phyloP scores from a whole-genome alignment of 495 filamentous ascomycete species.

The Alectoria sarmentosa region DNA sequence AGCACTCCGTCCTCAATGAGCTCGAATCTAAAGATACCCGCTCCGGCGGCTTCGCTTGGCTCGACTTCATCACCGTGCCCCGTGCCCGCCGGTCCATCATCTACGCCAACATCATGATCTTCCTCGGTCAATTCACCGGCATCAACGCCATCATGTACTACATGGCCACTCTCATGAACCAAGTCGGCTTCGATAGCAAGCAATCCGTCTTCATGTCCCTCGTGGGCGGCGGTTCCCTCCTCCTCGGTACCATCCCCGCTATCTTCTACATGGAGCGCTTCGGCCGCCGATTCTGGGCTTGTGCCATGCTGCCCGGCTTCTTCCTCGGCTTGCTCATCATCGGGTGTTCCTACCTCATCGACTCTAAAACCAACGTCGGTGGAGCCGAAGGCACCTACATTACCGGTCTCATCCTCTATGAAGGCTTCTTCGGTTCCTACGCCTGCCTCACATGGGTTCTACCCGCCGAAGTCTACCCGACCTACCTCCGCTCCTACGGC shows the following conservation, averaged over 20 bases:
- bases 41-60: slow-evolving; percentile 45
- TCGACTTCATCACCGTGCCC: slow-evolving; percentile 55
- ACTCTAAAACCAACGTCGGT: slow-evolving; percentile 32
- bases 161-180: slow-evolving; percentile 50
- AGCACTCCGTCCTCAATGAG: slow-evolving; percentile 46
- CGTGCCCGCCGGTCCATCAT: slow-evolving; percentile 52
- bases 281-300: slow-evolving; percentile 56
- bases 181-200: slow-evolving; percentile 48
- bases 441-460: slow-evolving; percentile 58
- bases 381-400: slow-evolving; percentile 47
- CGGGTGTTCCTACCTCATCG: slow-evolving; percentile 46
- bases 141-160: slow-evolving; percentile 60
- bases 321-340: slow-evolving; percentile 52
- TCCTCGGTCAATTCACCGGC: slow-evolving; percentile 55
- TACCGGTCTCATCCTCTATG: slow-evolving; percentile 51
- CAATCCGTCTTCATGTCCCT: slow-evolving; percentile 54
- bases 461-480: slow-evolving; percentile 53
- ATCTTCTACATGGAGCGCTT: slow-evolving; percentile 55
- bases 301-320: slow-evolving; percentile 53
- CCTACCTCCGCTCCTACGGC: slow-evolving; percentile 52
- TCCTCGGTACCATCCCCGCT: slow-evolving; percentile 51
- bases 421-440: slow-evolving; percentile 57
- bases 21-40: slow-evolving; percentile 31
- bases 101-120: slow-evolving; percentile 57
- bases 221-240: slow-evolving; percentile 51